Evolutionary conservation across 2,329 filamentous ascomycete species (phyloP).

Genomic region (Trichoderma sp.): DNA sequence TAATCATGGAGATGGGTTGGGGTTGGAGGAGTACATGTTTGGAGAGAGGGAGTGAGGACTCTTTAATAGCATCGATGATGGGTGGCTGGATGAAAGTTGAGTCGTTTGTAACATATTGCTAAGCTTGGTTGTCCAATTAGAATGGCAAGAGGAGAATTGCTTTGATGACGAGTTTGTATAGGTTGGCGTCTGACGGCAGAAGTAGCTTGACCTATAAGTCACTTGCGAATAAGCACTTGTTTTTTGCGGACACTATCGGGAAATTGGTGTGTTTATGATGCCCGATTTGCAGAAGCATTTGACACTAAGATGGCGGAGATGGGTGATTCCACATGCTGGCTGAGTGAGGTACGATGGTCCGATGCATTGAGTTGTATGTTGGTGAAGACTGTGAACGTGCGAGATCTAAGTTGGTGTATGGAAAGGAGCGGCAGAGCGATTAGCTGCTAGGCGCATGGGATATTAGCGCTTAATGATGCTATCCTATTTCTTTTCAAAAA

Average conservation of each 20-base stretch:
- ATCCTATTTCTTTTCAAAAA: background rate
- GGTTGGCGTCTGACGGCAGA: background rate
- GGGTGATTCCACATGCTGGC: background rate
- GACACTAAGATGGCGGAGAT: background rate
- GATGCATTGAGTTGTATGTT: background rate
- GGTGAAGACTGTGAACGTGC: background rate
- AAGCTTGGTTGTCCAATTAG: background rate
- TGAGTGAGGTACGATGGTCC: rapidly evolving
- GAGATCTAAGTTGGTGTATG: background rate
- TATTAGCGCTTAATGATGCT: background rate
- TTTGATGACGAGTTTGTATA: background rate
- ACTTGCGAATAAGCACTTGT: background rate
- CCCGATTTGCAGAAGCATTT: background rate
- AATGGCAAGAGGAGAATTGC: background rate
- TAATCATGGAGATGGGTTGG: background rate
- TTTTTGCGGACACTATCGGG: background rate
- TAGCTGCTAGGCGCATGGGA: background rate
- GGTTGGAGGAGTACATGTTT: background rate
- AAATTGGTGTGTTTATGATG: background rate
- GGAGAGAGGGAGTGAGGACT: background rate
- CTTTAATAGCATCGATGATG: background rate
- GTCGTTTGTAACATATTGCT: background rate
- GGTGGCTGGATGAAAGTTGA: background rate
- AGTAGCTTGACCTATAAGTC: background rate
- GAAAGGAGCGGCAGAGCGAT: background rate